phyloP scores from a whole-genome alignment of 352 stramenopile species.

The Phytophthora fragariaefolia region DNA sequence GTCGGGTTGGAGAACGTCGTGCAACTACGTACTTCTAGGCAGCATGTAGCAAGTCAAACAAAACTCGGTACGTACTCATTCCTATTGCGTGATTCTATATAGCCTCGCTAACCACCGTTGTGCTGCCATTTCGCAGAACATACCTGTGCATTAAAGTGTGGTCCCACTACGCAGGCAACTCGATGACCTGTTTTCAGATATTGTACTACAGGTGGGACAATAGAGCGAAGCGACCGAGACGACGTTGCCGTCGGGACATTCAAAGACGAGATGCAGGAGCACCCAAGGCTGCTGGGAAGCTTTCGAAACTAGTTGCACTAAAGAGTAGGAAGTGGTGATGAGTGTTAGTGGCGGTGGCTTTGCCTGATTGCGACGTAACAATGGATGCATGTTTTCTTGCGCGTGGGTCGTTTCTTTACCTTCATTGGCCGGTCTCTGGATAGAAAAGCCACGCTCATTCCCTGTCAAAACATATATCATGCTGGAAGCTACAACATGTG shows the following conservation, averaged over 20 bases:
- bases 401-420: neutral
- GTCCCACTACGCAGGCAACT: slow-evolving; percentile 4
- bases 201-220: slow-evolving; percentile 9
- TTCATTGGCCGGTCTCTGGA: neutral
- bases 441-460: neutral
- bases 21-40: slow-evolving; percentile 18
- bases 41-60: slow-evolving; percentile 14
- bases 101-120: no score
- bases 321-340: neutral
- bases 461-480: neutral
- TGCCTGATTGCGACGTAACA: neutral
- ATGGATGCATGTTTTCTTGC: neutral
- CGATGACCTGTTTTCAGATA: slow-evolving; percentile 8
- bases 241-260: neutral
- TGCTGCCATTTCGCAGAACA: no score
- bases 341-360: no score
- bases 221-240: neutral
- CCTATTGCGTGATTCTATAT: no score
- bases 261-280: neutral
- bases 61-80: slow-evolving; percentile 4
- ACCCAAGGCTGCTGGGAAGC: neutral
- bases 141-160: slow-evolving; percentile 7
- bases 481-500: neutral
- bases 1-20: neutral
- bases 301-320: no score